Evolutionary conservation across 148 eudicot genomes (phyloP), one percentile per base, ranked within the genome.

Genomic region (Camellia japonica): DNA sequence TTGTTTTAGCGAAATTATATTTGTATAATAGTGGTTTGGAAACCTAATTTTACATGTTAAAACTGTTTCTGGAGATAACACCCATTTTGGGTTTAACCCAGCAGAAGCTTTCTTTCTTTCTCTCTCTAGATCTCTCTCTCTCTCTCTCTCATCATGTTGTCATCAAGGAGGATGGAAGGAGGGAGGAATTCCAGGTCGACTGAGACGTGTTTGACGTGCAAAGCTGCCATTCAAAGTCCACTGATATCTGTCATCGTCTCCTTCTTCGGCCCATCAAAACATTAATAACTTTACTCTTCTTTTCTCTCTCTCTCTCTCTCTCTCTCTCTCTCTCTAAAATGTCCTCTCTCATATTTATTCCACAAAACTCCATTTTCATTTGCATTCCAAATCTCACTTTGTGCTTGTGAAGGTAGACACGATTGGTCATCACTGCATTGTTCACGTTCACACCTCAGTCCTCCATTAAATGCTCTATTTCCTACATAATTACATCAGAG

Each of bases 181-280:
- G 20, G 58, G 49, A 63, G 68, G 64, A 49, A 13, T 74, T 80
- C 70, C 85, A 82, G 20, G 77, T 75, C 63, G 77, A 81, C 68
- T 81, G 66, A 87, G 77, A 85, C 86, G 88, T 87, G 88, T 73
- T 87, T 85, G 84, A 81, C 86, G 83, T 85, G 90, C 87, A 81
- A 83, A 74, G 60, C 72, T 73, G 78, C 73, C 63, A 3, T 8
- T 69, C 74, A 73, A 54, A 73, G 71, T 18, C 69, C 73, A 76
- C 69, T 86, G 80, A 82, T 87, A 69, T 82, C 75, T 84, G 89
- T 87, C 89, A 56, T 81, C 73, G 18, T 62, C 69, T 79, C 76
- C 78, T 56, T n/a, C 49, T 18, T 51, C 19, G 38, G 20, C 7
- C 11, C 62, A 12, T 18, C 7, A 38, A 20, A 20, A 7, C 15